Evolutionary conservation across 257 asterid genomes (phyloP), one percentile per base, ranked within the genome.

Genomic region (Forsythia suspensa): DNA sequence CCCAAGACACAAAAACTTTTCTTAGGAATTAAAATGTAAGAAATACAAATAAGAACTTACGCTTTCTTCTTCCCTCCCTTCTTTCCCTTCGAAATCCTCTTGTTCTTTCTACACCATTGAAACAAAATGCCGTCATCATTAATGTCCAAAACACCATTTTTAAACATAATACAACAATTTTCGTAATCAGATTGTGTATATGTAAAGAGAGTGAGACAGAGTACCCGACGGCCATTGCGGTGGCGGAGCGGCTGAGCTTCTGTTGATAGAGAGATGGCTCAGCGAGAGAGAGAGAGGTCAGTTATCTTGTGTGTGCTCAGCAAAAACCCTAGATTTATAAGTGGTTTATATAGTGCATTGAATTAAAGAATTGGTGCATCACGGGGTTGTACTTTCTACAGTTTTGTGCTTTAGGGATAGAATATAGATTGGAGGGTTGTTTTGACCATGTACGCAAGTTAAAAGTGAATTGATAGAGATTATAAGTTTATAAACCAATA

Each of bases 191-290:
- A 46, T 16, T 40, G 6, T 1, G 29, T 59, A 39, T 13, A 5
- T 4, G 5, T 1, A 42, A 10, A 44, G 15, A 40, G 51, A 52
- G 6, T 0, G 71, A 52, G 71, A 36, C 39, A 67, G 29, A n/a
- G 43, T 86, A 86, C 90, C 90, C 90, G 85, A 86, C 90, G 76
- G 90, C 90, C 90, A 86, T 86, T 29, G 16, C 12, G 72, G 76
- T 70, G 13, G 78, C 39, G 34, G 69, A 77, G 79, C 77, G 10
- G 74, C 82, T 61, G 71, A 65, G 75, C 70, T 44, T 46, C 29
- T 34, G 4, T 41, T 36, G 76, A 13, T 3, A 34, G 84, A 44
- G 39, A 4, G 77, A 69, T 63, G 40, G 37, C 70, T 59, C 40
- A 24, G 70, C 40, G 84, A 44, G 44, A 12, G 80, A 77, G 80